Conservation (phyloP, 208 protist species). For the Vickermania ingenoplastis region DNA sequence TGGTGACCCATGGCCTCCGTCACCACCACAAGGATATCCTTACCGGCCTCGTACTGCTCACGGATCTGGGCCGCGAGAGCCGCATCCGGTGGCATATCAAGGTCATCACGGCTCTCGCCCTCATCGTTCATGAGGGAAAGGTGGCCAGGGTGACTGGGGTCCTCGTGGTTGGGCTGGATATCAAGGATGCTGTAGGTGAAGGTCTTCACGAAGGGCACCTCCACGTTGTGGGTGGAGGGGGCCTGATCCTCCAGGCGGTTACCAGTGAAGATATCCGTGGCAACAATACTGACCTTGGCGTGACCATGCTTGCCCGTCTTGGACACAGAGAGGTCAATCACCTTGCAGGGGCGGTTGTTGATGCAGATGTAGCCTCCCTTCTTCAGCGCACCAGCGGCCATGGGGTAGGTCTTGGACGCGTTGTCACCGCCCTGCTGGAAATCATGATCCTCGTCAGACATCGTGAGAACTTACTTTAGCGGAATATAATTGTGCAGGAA, state of each 20-base stretch:
- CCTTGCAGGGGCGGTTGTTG: conserved; percentile 93
- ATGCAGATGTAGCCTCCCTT: conserved; percentile 88
- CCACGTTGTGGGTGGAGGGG: conserved; percentile 96
- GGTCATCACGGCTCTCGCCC: conserved; percentile 92
- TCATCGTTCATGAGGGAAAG: conserved; percentile 90
- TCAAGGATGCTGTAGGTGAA: conserved; percentile 93
- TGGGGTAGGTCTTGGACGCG: conserved; percentile 78
- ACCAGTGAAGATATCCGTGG: conserved; percentile 97
- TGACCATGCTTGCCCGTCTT: conserved; percentile 99
- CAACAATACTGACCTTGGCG: conserved; percentile 97
- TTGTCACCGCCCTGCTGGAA: conserved; percentile 62
- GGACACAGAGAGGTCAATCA: conserved; percentile 97
- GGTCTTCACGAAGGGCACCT: conserved; percentile 93
- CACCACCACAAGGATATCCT: conserved; percentile 92
- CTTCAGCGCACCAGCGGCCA: conserved; percentile 81
- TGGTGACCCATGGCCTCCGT: conserved; percentile 94
- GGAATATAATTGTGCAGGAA: no score
- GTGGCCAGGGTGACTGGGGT: conserved; percentile 43
- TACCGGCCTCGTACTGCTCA: conserved; percentile 87
- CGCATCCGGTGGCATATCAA: conserved; percentile 90
- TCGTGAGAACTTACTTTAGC: no score
- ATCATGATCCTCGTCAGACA: conserved; percentile 65
- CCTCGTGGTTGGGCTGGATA: conserved; percentile 87
- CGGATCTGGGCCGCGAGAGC: conserved; percentile 85
- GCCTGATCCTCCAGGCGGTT: conserved; percentile 98